These are phyloP conservation scores for Orobanche coerulescens DNA, from an alignment of 257 asterid species.

Conservation along the genomic window DNA sequence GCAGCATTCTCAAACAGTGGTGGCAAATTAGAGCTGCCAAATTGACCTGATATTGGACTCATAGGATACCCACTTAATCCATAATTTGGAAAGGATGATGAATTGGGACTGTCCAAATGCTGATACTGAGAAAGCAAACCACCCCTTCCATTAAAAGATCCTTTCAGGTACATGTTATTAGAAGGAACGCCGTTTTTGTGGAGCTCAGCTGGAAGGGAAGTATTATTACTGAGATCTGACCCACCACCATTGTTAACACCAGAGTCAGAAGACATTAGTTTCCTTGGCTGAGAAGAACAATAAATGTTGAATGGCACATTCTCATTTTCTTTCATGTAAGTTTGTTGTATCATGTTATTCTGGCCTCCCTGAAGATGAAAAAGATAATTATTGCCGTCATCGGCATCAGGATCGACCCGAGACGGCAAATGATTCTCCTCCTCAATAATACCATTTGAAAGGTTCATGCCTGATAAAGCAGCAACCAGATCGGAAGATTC, in stretches of 20 bases:
- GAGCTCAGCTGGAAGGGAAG: conserved; percentile 37
- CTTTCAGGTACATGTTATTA: conserved; percentile 48
- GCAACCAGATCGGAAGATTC: conserved; percentile 64
- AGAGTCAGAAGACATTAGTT: conserved; percentile 30
- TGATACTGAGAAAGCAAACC: conserved; percentile 53
- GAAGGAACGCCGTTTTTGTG: conserved; percentile 42
- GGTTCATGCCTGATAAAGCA: conserved; percentile 76
- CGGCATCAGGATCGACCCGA: conserved; percentile 33
- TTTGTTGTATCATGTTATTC: conserved; percentile 47
- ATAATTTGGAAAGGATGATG: conserved; percentile 51
- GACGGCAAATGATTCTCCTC: conserved; percentile 44
- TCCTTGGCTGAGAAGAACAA: conserved; percentile 28
- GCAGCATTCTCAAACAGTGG: conserved; percentile 96
- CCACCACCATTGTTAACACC: conserved; percentile 31
- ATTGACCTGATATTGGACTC: conserved; percentile 66
- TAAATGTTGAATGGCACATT: conserved; percentile 32
- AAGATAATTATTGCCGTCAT: conserved; percentile 44
- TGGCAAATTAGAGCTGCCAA: conserved; percentile 62
- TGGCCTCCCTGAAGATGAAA: conserved; percentile 53
- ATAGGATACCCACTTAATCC: conserved; percentile 56
- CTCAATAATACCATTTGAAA: conserved; percentile 50
- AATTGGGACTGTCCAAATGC: conserved; percentile 70
- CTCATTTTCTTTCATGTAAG: conserved; percentile 36
- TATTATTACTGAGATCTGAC: conserved; percentile 31
- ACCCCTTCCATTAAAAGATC: conserved; percentile 46